Conservation (phyloP, 2,329 filamentous ascomycete species). For the Ilyonectria mors-panacis region DNA sequence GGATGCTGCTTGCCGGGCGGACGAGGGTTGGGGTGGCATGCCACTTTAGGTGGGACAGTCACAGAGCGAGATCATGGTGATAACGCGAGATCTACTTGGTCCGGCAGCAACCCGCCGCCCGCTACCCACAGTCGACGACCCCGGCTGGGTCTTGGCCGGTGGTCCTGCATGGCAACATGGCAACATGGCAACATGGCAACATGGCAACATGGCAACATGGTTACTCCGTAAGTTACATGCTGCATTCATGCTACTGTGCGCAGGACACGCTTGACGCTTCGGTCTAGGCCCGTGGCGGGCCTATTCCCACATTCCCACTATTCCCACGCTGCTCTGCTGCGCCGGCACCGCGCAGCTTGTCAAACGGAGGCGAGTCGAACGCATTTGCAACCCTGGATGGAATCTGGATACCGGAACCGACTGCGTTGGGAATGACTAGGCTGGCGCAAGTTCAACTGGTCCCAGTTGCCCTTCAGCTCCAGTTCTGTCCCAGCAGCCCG, state of each 20-base stretch:
- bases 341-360: conserved; percentile 17
- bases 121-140: conserved; percentile 10
- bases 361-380: conserved; percentile 18
- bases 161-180: conserved; percentile 9
- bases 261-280: background rate
- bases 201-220: background rate
- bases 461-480: background rate
- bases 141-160: conserved; percentile 2
- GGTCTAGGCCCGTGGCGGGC: background rate
- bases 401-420: conserved; percentile 7
- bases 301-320: background rate
- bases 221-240: background rate
- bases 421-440: background rate
- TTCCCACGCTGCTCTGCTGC: background rate
- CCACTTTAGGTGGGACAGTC: conserved; percentile 25
- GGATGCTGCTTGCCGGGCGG: conserved; percentile 14
- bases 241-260: background rate
- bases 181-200: background rate
- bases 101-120: conserved; percentile 17
- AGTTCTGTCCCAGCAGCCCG: conserved; percentile 4
- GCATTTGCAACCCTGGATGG: conserved; percentile 12
- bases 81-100: conserved; percentile 32
- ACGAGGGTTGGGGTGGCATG: conserved; percentile 29
- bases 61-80: conserved; percentile 26
- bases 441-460: background rate